Evolutionary conservation across 2,329 filamentous ascomycete genomes (phyloP).

Genomic region (Capronia coronata): DNA sequence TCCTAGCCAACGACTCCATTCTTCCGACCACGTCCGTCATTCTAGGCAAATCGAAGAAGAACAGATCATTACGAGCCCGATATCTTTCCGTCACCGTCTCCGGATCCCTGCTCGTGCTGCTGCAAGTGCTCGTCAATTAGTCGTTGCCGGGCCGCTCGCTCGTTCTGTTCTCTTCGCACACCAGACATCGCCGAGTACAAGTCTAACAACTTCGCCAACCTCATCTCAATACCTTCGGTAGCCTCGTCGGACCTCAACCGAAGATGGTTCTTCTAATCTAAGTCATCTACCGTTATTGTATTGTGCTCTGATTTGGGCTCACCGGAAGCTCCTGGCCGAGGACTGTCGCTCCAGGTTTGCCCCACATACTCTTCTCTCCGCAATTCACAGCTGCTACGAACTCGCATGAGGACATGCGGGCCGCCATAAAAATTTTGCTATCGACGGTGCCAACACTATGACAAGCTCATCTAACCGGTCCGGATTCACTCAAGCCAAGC

Average conservation of each 20-base stretch:
- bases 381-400: constrained; percentile 8
- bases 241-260: neutral
- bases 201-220: neutral
- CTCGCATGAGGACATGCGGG: constrained; percentile 16
- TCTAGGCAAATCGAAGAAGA: neutral
- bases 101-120: neutral
- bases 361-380: neutral
- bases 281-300: neutral
- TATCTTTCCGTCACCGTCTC: neutral
- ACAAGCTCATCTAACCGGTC: constrained; percentile 17
- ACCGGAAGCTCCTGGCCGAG: neutral
- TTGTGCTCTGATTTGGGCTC: neutral
- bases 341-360: constrained; percentile 3
- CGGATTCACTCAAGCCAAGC: constrained; percentile 4
- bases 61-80: neutral
- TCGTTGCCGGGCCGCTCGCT: neutral
- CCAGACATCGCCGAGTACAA: neutral
- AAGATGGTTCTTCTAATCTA: neutral
- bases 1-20: neutral
- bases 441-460: constrained; percentile 11
- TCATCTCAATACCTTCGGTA: neutral
- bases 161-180: no score
- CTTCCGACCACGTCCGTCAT: neutral
- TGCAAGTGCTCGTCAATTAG: neutral
- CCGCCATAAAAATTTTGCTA: neutral